phyloP scores from a whole-genome alignment of 1,284 basidiomycete species.

The Ganoderma sp. region DNA sequence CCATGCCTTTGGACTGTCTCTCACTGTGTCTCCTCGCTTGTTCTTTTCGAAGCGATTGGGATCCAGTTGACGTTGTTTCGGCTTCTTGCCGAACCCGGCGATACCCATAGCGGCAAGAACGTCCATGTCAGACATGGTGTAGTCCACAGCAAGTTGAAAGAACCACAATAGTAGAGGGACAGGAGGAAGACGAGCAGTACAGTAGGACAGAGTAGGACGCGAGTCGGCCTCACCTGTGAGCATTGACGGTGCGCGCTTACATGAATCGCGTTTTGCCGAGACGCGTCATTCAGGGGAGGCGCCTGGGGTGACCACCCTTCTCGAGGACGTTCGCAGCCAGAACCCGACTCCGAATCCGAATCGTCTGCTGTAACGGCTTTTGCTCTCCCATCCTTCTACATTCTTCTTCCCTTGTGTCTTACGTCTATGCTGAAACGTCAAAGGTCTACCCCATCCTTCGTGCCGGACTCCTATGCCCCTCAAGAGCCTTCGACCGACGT shows the following conservation, averaged over 20 bases:
- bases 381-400: conserved; percentile 6
- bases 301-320: conserved; percentile 4
- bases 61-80: conserved; percentile 69
- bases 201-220: background rate
- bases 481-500: conserved; percentile 33
- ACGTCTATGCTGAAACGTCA: conserved; percentile 70
- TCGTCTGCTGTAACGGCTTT: background rate
- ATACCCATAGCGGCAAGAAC: conserved; percentile 83
- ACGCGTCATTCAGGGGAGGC: conserved; percentile 24
- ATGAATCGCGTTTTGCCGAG: conserved; percentile 28
- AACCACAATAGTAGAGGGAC: background rate
- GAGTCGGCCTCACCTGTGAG: no score
- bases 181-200: background rate
- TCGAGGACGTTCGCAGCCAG: conserved; percentile 15
- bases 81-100: conserved; percentile 75
- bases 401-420: background rate
- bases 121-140: conserved; percentile 64
- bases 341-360: no score
- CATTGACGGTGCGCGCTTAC: conserved; percentile 17
- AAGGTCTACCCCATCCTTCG: conserved; percentile 56
- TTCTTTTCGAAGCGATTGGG: conserved; percentile 76
- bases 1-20: background rate
- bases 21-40: conserved; percentile 58
- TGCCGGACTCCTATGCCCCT: conserved; percentile 44
- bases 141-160: background rate